Conservation (phyloP, 2,329 filamentous ascomycete species). For the Aspergillus ibericus region DNA sequence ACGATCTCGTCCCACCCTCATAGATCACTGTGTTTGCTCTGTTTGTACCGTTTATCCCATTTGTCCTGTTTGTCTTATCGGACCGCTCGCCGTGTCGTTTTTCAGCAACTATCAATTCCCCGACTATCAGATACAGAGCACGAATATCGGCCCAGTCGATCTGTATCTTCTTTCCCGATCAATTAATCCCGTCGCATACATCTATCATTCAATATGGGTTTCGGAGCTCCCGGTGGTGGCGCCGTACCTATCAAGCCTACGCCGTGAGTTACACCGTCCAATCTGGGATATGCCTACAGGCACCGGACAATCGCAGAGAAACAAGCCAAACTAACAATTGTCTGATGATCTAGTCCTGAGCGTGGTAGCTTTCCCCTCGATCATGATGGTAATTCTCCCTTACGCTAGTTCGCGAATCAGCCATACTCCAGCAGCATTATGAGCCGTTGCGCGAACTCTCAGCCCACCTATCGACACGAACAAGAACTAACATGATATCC, state of each 20-base stretch:
- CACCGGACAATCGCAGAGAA: neutral
- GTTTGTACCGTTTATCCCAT: constrained; percentile 20
- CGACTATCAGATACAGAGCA: neutral
- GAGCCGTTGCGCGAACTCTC: neutral
- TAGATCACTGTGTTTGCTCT: constrained; percentile 20
- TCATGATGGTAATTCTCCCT: constrained; percentile 67
- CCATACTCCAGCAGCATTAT: neutral
- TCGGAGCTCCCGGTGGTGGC: constrained; percentile 69
- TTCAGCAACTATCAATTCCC: constrained; percentile 8
- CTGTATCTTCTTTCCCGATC: neutral
- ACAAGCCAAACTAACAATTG: constrained; percentile 1
- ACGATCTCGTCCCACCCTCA: neutral
- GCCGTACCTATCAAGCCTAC: constrained; percentile 66
- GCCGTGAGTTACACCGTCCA: constrained; percentile 57
- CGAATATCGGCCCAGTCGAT: neutral
- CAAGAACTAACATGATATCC: neutral
- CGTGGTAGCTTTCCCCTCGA: constrained; percentile 95
- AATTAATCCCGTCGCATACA: neutral
- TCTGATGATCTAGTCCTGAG: constrained; percentile 63
- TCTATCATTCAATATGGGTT: constrained; percentile 46
- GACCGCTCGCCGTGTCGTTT: constrained; percentile 1
- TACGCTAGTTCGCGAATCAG: rapidly evolving
- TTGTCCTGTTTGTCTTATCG: constrained; percentile 32
- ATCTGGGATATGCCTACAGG: neutral
- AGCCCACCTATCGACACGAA: neutral